Base-by-base conservation (phyloP, 1,284 basidiomycete genomes). In the Malassezia dermatis region DNA sequence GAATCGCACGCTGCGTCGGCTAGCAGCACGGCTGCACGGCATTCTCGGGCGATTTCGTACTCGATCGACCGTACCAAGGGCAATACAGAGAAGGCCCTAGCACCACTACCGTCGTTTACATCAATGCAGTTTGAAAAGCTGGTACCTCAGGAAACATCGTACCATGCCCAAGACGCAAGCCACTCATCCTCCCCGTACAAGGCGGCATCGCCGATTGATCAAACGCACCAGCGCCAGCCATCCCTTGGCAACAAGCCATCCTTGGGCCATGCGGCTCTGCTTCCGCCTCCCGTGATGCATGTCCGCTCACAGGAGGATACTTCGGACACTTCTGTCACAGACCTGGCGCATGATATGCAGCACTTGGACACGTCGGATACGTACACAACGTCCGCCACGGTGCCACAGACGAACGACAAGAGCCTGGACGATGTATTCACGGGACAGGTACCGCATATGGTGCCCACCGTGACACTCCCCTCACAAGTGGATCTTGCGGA, bases 21-120 rank as follows among this genome's bases (percentile, higher is more conserved):
- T 42, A 56, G 30, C 47, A 51, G 48, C 56, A 58, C 30, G 50
- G 45, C 62, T 10, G 27, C 49, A 7, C 60, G 64, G 8, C 64
- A 69, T 48, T 63, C 68, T 31, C 66, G 66, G 11, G 66, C 68
- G 43, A 66, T 71, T 48, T 67, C 67, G n/a, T 66, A 69, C 34
- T 63, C 67, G 3, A 55, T 51, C 50, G 47, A 28, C 45, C 41
- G 11, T 48, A 53, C 55, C 8, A 3, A 30, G 11, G 21, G 15
- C 41, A 10, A 26, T 8, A 32, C 52, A 54, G 21, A 35, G n/a
- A 34, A 57, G 61, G 1, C 62, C 52, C 13, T 57, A 51, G 45
- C 60, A 48, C 11, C 32, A n/a, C 32, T 56, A 24, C 49, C 41
- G 5, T 40, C 51, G 6, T 47, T 53, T 31, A 26, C 51, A 5